Evolutionary conservation across 2,329 filamentous ascomycete species (phyloP).

Genomic region (Gaeumannomyces sp.): DNA sequence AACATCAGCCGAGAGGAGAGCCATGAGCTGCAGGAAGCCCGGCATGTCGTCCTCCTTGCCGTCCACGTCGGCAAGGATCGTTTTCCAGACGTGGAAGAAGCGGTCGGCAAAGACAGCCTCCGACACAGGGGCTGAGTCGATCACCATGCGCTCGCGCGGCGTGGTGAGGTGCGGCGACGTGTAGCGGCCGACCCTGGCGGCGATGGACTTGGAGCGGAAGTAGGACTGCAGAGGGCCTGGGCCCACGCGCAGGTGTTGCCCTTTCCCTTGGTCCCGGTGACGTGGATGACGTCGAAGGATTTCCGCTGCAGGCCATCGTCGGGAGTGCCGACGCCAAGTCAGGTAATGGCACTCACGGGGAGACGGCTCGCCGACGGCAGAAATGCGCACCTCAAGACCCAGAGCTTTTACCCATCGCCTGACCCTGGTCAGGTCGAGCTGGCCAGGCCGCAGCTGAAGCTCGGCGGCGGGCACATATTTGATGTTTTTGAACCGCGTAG

Average conservation of each 20-base stretch:
- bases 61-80: constrained; percentile 4
- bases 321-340: not conserved
- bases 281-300: constrained; percentile 9
- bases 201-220: constrained; percentile 1
- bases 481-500: not conserved
- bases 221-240: constrained; percentile 8
- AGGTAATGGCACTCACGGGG: not conserved
- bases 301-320: not conserved
- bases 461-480: not conserved
- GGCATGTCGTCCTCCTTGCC: constrained; percentile 8
- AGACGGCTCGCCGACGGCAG: too few species aligned
- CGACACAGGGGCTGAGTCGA: not conserved
- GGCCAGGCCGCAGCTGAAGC: not conserved
- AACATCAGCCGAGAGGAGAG: constrained; percentile 5
- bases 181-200: constrained; percentile 9
- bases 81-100: constrained; percentile 9
- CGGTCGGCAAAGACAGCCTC: constrained; percentile 3
- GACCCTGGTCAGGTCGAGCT: not conserved
- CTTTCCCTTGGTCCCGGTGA: constrained; percentile 9
- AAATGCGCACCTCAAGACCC: constrained; percentile 2
- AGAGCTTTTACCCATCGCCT: not conserved
- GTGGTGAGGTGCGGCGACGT: constrained; percentile 4
- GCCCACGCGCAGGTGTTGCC: constrained; percentile 7
- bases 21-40: constrained; percentile 9
- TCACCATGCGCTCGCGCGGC: constrained; percentile 7